Evolutionary conservation across 2,329 filamentous ascomycete species (phyloP), one percentile per base, ranked within the genome.

Genomic region (Hypoxylon sp.): DNA sequence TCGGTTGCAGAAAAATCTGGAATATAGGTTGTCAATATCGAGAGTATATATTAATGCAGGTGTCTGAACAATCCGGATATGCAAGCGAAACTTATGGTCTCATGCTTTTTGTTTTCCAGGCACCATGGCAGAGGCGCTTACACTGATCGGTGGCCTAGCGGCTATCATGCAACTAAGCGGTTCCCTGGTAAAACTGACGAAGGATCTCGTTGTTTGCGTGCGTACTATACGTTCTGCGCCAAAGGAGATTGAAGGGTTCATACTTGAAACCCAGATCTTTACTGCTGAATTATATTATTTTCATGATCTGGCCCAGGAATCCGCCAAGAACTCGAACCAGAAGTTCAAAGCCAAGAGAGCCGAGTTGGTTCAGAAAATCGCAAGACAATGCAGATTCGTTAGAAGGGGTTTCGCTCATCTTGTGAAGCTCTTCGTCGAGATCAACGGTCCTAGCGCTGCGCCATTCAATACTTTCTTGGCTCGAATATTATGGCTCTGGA

Each of bases 401-500:
- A 61, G 47, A 32, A 64, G 46, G 27, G 63, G 48, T 14, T 69
- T 65, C 21, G 25, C 43, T 46, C 45, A 39, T 43, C 64, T 69
- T 25, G 70, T 70, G 14, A 48, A 19, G 19, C 45, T 53, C 4
- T 68, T 71, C 48, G 34, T 56, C 37, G 53, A 70, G 12, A 45
- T 70, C 19, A 68, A 69, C 16, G 41, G 53, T 39, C 12, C 25
- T 34, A 32, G 62, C n/a, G 51, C 37, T 14, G 30, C 46, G n/a
- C 53, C 58, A 34, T 53, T 67, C 7, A 50, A 61, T 61, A 59
- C 34, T 6, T 11, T 71, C n/a, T 60, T 51, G 62, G 64, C 53
- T 30, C 67, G 68, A 45, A 54, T 71, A 37, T 14, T 65, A 16
- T 71, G 70, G 68, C 52, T 68, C 14, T 57, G 66, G 62, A 68